phyloP scores from a whole-genome alignment of 1,139 yeast species.

The Yamadazyma aaseri region DNA sequence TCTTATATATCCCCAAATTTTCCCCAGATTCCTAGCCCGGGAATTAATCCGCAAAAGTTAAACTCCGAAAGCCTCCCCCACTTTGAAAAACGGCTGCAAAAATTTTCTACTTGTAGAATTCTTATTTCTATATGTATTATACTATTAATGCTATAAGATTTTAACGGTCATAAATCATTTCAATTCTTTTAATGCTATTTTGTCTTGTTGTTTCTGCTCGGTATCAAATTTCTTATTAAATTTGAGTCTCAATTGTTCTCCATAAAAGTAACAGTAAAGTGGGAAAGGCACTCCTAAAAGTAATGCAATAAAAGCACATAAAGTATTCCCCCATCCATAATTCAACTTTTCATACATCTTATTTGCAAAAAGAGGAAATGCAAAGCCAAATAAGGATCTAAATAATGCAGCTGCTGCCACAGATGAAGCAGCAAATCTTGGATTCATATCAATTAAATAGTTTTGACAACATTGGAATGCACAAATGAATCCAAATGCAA shows the following conservation, averaged over 20 bases:
- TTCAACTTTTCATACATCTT: conserved; percentile 39
- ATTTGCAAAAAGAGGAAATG: conserved; percentile 43
- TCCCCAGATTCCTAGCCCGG: conserved; percentile 2
- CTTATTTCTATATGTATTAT: background rate
- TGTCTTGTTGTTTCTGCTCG: conserved; percentile 32
- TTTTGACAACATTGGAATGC: conserved; percentile 45
- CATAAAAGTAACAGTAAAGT: conserved; percentile 38
- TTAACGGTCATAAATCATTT: conserved; percentile 5
- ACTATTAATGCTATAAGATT: background rate
- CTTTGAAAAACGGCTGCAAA: conserved; percentile 4
- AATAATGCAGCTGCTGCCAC: conserved; percentile 51
- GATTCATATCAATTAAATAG: conserved; percentile 46
- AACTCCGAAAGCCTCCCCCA: conserved; percentile 2
- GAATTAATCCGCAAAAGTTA: background rate
- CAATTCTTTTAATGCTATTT: conserved; percentile 31
- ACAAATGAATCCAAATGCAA: conserved; percentile 45
- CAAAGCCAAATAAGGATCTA: conserved; percentile 42
- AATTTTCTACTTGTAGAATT: background rate
- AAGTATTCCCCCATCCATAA: conserved; percentile 48
- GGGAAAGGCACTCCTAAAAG: conserved; percentile 46
- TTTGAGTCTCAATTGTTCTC: conserved; percentile 37
- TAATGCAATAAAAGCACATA: conserved; percentile 42
- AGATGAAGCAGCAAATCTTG: conserved; percentile 43
- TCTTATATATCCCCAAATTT: too few species aligned
- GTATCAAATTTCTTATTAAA: conserved; percentile 35